These are phyloP conservation scores for Marvania coccoides DNA, from an alignment of 139 green algal species.

Conservation along the genomic window DNA sequence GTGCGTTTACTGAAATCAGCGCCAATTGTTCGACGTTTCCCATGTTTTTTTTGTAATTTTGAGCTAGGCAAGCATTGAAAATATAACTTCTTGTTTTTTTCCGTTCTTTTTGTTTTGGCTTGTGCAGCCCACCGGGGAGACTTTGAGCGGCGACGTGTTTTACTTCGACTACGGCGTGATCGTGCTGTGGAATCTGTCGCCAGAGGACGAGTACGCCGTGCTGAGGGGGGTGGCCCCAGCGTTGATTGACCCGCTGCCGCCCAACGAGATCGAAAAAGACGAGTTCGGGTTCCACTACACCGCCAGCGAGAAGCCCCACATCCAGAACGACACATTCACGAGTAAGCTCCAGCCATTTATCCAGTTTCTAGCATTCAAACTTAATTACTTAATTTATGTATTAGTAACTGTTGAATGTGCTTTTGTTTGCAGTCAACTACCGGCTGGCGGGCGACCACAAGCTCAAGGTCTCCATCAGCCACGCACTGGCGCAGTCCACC, in stretches of 20 bases:
- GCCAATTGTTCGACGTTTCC: no score
- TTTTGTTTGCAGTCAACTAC: constrained; percentile 17
- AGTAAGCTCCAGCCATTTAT: constrained; percentile 31
- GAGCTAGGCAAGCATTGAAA: no score
- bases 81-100: no score
- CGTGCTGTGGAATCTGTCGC: constrained; percentile 55
- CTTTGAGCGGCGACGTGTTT: constrained; percentile 26
- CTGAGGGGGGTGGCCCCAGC: neutral
- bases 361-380: neutral
- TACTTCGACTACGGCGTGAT: constrained; percentile 76
- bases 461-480: constrained; percentile 51
- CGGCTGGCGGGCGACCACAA: constrained; percentile 37
- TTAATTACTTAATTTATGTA: no score
- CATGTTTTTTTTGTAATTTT: no score
- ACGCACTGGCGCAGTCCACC: constrained; percentile 51
- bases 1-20: no score
- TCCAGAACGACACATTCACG: constrained; percentile 81
- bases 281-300: constrained; percentile 54
- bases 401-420: no score
- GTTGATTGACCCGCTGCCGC: constrained; percentile 33
- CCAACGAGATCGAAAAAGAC: constrained; percentile 24
- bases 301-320: constrained; percentile 51
- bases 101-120: no score
- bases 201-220: constrained; percentile 30
- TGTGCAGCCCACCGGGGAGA: neutral